Conservation (phyloP, 345 rosid species). For the Sonneratia caseolaris region DNA sequence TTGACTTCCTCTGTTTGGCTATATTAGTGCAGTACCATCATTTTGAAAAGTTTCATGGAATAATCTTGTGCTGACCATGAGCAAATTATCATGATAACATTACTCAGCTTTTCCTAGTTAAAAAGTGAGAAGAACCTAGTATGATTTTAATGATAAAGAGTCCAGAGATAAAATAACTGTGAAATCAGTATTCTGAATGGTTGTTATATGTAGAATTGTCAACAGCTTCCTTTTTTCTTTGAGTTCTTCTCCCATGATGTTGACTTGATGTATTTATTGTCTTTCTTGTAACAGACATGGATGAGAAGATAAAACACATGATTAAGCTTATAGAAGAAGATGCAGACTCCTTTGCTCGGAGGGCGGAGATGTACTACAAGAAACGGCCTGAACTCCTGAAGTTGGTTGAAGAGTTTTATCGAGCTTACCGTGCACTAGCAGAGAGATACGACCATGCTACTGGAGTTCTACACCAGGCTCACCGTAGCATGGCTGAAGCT, state of each 20-base stretch:
- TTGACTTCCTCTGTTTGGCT: too few relatives aligned
- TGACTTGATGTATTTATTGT: not conserved
- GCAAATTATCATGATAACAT: not conserved
- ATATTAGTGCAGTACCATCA: not conserved
- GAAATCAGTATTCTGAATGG: not conserved
- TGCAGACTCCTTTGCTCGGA: conserved; percentile 98
- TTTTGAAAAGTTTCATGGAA: not conserved
- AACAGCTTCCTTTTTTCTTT: not conserved
- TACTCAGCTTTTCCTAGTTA: not conserved
- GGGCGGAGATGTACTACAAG: conserved; percentile 98
- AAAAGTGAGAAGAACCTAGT: not conserved
- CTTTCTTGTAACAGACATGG: conserved; percentile 66
- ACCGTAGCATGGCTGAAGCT: conserved; percentile 81
- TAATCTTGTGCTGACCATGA: not conserved
- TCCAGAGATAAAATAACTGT: not conserved
- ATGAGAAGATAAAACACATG: conserved; percentile 82
- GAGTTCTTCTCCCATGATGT: not conserved
- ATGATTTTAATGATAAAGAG: not conserved
- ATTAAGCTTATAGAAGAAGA: conserved; percentile 96
- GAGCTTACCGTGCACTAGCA: conserved; percentile 94
- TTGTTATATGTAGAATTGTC: not conserved
- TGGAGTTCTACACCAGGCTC: conserved; percentile 82
- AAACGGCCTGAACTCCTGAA: conserved; percentile 96
- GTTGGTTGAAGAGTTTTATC: conserved; percentile 92
- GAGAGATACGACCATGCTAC: conserved; percentile 97